Percentiles rank a stretch among this genome's conserved stretches.
phyloP scores from a whole-genome alignment of 2,329 filamentous ascomycete genomes.

The Aspergillus phoenicis region DNA sequence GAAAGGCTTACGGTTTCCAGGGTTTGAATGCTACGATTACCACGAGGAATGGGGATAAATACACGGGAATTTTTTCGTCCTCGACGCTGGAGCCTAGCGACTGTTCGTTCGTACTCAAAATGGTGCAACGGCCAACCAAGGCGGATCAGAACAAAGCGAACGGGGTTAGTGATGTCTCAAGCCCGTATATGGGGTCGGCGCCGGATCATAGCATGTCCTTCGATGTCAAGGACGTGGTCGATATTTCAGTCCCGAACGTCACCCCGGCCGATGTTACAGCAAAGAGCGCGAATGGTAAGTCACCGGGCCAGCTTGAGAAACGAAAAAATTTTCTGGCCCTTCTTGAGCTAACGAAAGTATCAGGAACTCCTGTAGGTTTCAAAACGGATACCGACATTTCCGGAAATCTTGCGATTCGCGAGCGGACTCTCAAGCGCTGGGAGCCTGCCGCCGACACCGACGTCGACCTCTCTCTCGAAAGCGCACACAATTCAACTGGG shows the following conservation, averaged over 20 bases:
- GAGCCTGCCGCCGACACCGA: slow-evolving; percentile 66
- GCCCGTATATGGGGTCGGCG: slow-evolving; percentile 46
- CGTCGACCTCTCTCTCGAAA: slow-evolving; percentile 72
- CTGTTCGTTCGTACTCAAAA: slow-evolving; percentile 63
- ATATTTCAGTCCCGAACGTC: slow-evolving; percentile 58
- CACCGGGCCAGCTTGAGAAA: neutral
- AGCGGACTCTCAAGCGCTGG: slow-evolving; percentile 81
- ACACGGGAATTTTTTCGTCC: slow-evolving; percentile 63
- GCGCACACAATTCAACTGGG: slow-evolving; percentile 47
- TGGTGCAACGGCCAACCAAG: slow-evolving; percentile 59
- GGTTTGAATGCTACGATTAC: slow-evolving; percentile 59
- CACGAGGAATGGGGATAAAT: slow-evolving; percentile 63
- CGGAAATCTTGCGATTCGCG: slow-evolving; percentile 66
- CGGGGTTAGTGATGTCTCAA: slow-evolving; percentile 43
- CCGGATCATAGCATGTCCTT: slow-evolving; percentile 60
- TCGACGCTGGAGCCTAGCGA: slow-evolving; percentile 56
- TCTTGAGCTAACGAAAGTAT: slow-evolving; percentile 5
- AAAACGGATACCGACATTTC: slow-evolving; percentile 89
- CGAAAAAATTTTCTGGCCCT: no score
- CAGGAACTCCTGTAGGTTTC: slow-evolving; percentile 71
- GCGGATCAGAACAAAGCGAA: slow-evolving; percentile 41
- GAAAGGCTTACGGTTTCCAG: slow-evolving; percentile 43
- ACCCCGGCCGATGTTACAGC: slow-evolving; percentile 53
- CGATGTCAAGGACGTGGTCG: slow-evolving; percentile 62
- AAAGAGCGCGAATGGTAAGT: slow-evolving; percentile 61